Base-by-base conservation (phyloP, 2,329 filamentous ascomycete genomes). In the Tetracladium maxilliforme region DNA sequence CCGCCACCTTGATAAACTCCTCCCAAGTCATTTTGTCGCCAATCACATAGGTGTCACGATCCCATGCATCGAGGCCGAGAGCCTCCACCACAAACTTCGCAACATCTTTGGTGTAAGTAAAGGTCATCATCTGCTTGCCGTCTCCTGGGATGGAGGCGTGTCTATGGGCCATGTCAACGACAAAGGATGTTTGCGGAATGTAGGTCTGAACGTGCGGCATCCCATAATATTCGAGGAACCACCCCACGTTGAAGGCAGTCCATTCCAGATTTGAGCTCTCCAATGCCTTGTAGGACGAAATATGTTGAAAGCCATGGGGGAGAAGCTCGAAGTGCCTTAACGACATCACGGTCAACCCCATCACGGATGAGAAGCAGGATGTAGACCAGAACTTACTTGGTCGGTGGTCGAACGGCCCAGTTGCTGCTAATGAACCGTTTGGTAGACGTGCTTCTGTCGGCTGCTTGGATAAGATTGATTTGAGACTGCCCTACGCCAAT, bases 11-110 rank as follows among this genome's bases (percentile, higher is more conserved):
- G 16, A 45, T 26, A 7, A 42, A 31, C 12, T 42, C 38, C 26
- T 44, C 37, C 30, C 30, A 36, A 2, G 34, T 45, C 12, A 38
- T 13, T 19, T 36, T 34, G 13, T 45, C 41, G 2, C 39, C 40
- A n/a, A 39, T 27, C 6, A 40, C 27, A 6, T 30, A 28, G 10
- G 24, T 32, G 14, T 30, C 33, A 15, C 34, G 25, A 3, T 33
- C 26, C 41, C 41, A 44, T 7, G 31, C 21, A 3, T 29, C 21
- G 4, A 35, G 19, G 21, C 28, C 30, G 2, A 45, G 19, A 5
- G 24, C 5, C 3, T 31, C 32, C 5, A 35, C 34, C 1, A 40
- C 23, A 15, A 38, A 44, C 7, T 31, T 34, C 4, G 30, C 43
- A 6, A 45, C 25, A 12, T 45, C 41, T 10, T 31, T 35, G 6